A percentile compares a stretch with the other conserved stretches of the same genome.
Evolutionary conservation across 495 filamentous ascomycete genomes (phyloP).

Genomic region (Penicillium taxi): DNA sequence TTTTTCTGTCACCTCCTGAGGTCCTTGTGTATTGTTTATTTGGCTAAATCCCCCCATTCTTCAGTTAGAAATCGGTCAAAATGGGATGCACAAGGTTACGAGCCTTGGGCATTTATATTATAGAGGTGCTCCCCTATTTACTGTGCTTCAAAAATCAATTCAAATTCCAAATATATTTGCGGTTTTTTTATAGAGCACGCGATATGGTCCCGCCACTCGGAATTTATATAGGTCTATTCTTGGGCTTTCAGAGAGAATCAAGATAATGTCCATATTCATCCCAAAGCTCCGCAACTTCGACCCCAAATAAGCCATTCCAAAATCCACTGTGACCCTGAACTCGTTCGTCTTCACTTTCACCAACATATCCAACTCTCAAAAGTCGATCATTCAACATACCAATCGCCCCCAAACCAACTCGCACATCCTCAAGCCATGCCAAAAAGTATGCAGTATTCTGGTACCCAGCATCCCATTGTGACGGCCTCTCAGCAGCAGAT

Average conservation of each 20-base stretch:
- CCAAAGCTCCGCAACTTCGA: conserved; percentile 61
- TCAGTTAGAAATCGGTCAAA: conserved; percentile 12
- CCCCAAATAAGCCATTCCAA: conserved; percentile 64
- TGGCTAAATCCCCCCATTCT: conserved; percentile 12
- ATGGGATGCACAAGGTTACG: conserved; percentile 4
- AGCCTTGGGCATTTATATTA: conserved; percentile 17
- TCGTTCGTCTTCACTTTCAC: conserved; percentile 13
- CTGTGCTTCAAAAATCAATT: conserved; percentile 22
- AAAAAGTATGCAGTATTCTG: conserved; percentile 89
- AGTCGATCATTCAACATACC: conserved; percentile 61
- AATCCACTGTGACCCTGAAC: conserved; percentile 50
- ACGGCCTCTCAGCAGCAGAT: conserved; percentile 34
- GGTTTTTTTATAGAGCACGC: background rate
- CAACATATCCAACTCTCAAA: conserved; percentile 45
- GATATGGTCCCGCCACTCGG: conserved; percentile 3
- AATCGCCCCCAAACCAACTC: conserved; percentile 66
- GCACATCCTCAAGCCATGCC: conserved; percentile 58
- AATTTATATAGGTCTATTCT: too few relatives aligned
- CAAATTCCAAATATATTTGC: conserved; percentile 6
- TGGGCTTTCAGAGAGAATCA: conserved; percentile 16
- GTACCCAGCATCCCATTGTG: conserved; percentile 84
- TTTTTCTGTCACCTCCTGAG: conserved; percentile 11
- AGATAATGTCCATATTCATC: conserved; percentile 54
- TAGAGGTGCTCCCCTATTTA: conserved; percentile 15
- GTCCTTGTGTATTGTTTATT: conserved; percentile 10